Percentiles rank a stretch among this genome's conserved stretches.
These are phyloP conservation scores for Serendipita sp. DNA, from an alignment of 768 basidiomycete species.

Conservation along the genomic window DNA sequence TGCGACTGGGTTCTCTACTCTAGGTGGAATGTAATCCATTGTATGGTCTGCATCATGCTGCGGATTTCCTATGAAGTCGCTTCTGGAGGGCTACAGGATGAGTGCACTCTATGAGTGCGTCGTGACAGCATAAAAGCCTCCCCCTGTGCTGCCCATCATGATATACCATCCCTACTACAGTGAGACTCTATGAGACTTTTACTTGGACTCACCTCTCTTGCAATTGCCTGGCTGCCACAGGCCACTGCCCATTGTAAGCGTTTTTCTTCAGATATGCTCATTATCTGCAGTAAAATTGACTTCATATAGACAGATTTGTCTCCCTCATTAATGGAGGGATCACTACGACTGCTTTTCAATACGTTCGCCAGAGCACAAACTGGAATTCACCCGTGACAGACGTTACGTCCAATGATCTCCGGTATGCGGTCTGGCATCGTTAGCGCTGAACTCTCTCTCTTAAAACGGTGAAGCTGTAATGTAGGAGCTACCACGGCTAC, in stretches of 20 bases:
- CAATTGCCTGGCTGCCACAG: constrained; percentile 1
- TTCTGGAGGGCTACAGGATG: too few species aligned
- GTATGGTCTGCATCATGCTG: not conserved
- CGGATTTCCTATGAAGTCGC: too few species aligned
- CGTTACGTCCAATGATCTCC: not conserved
- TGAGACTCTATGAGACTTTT: too few species aligned
- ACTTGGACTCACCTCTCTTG: not conserved
- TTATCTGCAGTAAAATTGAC: not conserved
- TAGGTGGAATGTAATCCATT: too few species aligned
- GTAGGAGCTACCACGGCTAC: not conserved
- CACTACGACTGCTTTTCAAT: constrained; percentile 21
- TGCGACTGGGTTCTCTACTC: too few species aligned
- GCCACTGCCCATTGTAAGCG: constrained; percentile 14
- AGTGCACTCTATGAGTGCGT: too few species aligned
- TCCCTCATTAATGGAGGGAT: constrained; percentile 28
- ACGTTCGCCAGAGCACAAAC: not conserved
- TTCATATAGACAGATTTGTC: constrained; percentile 29
- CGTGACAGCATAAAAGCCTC: too few species aligned
- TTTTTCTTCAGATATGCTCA: not conserved
- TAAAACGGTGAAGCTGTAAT: not conserved
- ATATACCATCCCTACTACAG: too few species aligned
- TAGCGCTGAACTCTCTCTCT: not conserved
- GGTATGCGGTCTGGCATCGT: not conserved
- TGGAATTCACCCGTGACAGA: not conserved
- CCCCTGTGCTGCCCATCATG: too few species aligned